Conservation (phyloP, 805 yeast genomes). For the Kodamaea jinghongensis region DNA sequence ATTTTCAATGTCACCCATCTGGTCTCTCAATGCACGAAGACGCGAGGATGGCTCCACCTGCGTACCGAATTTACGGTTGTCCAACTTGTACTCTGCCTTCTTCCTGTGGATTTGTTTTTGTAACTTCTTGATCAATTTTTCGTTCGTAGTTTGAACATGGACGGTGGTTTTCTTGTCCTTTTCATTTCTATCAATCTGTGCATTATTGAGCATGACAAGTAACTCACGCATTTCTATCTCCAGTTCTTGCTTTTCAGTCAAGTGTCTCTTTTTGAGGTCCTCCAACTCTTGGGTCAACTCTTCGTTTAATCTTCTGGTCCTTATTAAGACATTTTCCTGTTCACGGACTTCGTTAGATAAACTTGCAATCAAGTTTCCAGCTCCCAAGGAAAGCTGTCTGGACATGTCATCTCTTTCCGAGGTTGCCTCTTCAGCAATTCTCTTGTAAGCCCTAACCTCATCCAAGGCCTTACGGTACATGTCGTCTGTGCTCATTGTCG, state of each 20-base stretch:
- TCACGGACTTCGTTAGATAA: constrained; percentile 62
- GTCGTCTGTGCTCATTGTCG: constrained; percentile 80
- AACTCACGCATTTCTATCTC: constrained; percentile 76
- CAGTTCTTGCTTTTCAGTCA: constrained; percentile 69
- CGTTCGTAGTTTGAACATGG: constrained; percentile 32
- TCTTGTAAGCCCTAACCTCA: constrained; percentile 19
- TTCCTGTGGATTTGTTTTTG: constrained; percentile 46
- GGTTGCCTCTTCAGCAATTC: constrained; percentile 27
- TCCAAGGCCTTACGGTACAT: constrained; percentile 68
- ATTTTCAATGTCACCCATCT: constrained; percentile 80
- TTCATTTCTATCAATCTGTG: constrained; percentile 33
- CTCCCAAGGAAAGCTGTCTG: constrained; percentile 67
- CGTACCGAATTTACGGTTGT: constrained; percentile 46
- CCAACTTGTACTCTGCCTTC: constrained; percentile 46
- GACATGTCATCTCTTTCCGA: constrained; percentile 53
- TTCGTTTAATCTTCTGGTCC: constrained; percentile 60
- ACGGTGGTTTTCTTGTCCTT: constrained; percentile 33
- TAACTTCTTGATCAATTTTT: constrained; percentile 38
- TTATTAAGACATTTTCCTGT: constrained; percentile 53
- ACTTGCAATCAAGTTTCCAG: constrained; percentile 66
- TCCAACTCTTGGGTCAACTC: constrained; percentile 60
- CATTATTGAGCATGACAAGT: constrained; percentile 53
- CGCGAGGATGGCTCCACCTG: constrained; percentile 75
- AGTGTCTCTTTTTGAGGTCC: constrained; percentile 56
- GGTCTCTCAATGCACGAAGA: constrained; percentile 68